Evolutionary conservation across 2,329 filamentous ascomycete genomes (phyloP).

Genomic region (Penicillium sp.): DNA sequence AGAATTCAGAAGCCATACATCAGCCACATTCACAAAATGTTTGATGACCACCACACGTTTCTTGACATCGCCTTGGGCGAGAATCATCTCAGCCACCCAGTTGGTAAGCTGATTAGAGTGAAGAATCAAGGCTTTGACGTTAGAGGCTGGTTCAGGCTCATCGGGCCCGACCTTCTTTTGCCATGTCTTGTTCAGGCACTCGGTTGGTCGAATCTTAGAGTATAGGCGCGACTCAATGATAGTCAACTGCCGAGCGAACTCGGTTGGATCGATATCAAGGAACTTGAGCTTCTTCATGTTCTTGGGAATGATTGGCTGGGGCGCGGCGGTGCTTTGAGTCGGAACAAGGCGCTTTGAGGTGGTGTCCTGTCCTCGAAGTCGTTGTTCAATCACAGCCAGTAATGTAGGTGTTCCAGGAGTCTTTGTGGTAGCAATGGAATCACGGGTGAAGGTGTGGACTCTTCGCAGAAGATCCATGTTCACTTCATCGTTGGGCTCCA

Average conservation of each 20-base stretch:
- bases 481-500: constrained; percentile 87
- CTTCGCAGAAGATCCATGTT: constrained; percentile 84
- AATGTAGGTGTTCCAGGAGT: constrained; percentile 84
- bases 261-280: constrained; percentile 90
- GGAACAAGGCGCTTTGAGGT: constrained; percentile 78
- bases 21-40: constrained; percentile 93
- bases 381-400: constrained; percentile 84
- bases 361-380: constrained; percentile 83
- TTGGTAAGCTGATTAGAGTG: constrained; percentile 99
- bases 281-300: constrained; percentile 99
- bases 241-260: constrained; percentile 96
- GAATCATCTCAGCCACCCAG: constrained; percentile 99
- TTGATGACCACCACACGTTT: constrained; percentile 97
- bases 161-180: constrained; percentile 83
- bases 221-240: constrained; percentile 96
- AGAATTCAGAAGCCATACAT: constrained; percentile 58
- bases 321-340: constrained; percentile 79
- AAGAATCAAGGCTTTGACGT: constrained; percentile 93
- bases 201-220: constrained; percentile 91
- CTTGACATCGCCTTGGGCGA: constrained; percentile 91
- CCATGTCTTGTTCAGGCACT: constrained; percentile 98
- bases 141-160: constrained; percentile 77
- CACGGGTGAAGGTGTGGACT: constrained; percentile 87
- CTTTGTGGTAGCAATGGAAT: constrained; percentile 89
- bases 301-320: constrained; percentile 89